Evolutionary conservation across 2,329 filamentous ascomycete genomes (phyloP), one percentile per base, ranked within the genome.

Genomic region (Verticillium tricorpus): DNA sequence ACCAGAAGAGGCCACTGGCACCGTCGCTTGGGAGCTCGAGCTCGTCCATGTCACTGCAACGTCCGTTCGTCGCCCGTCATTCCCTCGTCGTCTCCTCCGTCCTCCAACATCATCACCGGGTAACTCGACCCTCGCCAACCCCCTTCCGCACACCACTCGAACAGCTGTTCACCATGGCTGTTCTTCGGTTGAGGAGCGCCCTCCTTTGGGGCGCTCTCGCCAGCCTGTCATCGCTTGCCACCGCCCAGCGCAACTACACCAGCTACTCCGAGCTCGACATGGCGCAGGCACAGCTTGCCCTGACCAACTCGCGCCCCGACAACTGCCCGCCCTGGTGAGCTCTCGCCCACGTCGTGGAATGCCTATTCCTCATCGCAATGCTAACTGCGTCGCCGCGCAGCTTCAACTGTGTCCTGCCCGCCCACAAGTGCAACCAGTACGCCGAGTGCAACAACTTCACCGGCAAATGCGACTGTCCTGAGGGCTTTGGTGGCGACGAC

Each of bases 331-430:
- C 91, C 71, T 95, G 88, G 87, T 90, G 76, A 68, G 78, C 75
- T 66, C 54, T 19, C 31, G 15, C 25, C 14, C 54, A 34, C n/a
- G 8, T 66, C 62, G 57, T 60, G 71, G 32, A 63, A 54, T 54
- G 79, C 80, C 54, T 3, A 4, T 6, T 15, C 28, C 54, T 11
- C 28, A 6, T 19, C 50, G 25, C 54, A 11, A 3, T 32, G 14
- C 54, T 56, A 25, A 34, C 28, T 17, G 14, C 12, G 14, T 69
- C 62, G 74, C 72, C 19, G 11, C 70, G 69, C 67, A 94, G 95
- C 81, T 99, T 99, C 84, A 98, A 99, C 85, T 99, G 95, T 79
- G 90, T 97, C 62, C 85, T 99, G 17, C 93, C 95, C 32, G 92
- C 91, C 65, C 96, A 97, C 75, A 88, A 87, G 65, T 99, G 95